These are phyloP conservation scores for Lumnitzera littorea DNA, from an alignment of 345 rosid genomes.

Conservation along the genomic window DNA sequence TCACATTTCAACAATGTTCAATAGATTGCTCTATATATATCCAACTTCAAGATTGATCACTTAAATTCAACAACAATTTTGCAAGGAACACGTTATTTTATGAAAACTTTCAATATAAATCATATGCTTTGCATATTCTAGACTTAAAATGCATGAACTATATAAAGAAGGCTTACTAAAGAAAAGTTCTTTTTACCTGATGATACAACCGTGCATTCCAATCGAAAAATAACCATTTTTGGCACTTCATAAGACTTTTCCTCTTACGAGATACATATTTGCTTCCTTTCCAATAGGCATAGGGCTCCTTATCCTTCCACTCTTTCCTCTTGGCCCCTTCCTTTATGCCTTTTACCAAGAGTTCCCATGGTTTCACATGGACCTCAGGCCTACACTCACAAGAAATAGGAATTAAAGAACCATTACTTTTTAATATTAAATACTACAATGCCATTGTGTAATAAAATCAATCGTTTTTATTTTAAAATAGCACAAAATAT, in stretches of 20 bases:
- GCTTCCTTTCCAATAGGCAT: slow-evolving; percentile 39
- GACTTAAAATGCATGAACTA: too few relatives aligned
- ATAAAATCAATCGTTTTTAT: too few relatives aligned
- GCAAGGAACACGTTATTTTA: too few relatives aligned
- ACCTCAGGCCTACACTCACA: slow-evolving; percentile 21
- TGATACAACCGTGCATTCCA: slow-evolving; percentile 10
- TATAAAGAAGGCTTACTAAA: too few relatives aligned
- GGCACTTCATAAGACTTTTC: slow-evolving; percentile 21
- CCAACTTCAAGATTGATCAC: too few relatives aligned
- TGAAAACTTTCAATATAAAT: too few relatives aligned
- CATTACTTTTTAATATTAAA: background rate
- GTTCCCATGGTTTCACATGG: slow-evolving; percentile 27
- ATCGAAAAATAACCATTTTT: background rate
- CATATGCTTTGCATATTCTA: too few relatives aligned
- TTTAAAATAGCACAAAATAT: too few relatives aligned
- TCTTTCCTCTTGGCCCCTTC: slow-evolving; percentile 15
- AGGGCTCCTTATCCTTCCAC: slow-evolving; percentile 29
- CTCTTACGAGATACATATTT: slow-evolving; percentile 17
- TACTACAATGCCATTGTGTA: background rate
- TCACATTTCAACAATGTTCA: too few relatives aligned
- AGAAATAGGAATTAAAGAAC: background rate
- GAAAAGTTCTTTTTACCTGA: slow-evolving; percentile 2
- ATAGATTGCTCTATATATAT: too few relatives aligned
- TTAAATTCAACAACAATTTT: too few relatives aligned
- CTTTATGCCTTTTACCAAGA: slow-evolving; percentile 10